phyloP scores from a whole-genome alignment of 805 yeast species.

The Candida coquimbonensis region DNA sequence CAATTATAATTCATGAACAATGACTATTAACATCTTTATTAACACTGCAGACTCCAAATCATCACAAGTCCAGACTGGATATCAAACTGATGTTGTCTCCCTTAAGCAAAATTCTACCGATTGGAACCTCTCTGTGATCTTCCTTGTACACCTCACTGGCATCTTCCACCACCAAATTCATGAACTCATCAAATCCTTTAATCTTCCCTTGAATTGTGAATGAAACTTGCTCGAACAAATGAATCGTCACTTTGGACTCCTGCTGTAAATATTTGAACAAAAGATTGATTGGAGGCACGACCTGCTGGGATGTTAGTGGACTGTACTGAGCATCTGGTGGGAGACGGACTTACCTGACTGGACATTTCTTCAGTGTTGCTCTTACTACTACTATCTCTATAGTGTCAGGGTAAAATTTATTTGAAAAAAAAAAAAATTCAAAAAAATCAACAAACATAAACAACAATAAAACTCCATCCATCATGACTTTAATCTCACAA shows the following conservation, averaged over 20 bases:
- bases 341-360: slow-evolving; percentile 2
- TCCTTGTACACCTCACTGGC: slow-evolving; percentile 57
- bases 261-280: slow-evolving; percentile 83
- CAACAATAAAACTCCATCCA: too few relatives aligned
- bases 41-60: not conserved
- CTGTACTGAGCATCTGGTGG: not conserved
- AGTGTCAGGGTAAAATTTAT: not conserved
- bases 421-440: not conserved
- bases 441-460: not conserved
- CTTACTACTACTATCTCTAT: not conserved
- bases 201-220: slow-evolving; percentile 76
- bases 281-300: slow-evolving; percentile 88
- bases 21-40: too few relatives aligned
- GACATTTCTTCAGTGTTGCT: slow-evolving; percentile 30
- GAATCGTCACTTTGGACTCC: slow-evolving; percentile 70
- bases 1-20: too few relatives aligned
- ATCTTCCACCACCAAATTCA: slow-evolving; percentile 69
- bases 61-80: slow-evolving; percentile 21
- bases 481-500: slow-evolving; percentile 5
- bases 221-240: slow-evolving; percentile 84
- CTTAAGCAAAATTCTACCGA: slow-evolving; percentile 76
- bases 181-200: slow-evolving; percentile 94
- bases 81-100: slow-evolving; percentile 92
- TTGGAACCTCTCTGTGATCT: slow-evolving; percentile 40
- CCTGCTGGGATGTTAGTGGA: slow-evolving; percentile 24